Evolutionary conservation across 1,284 basidiomycete genomes (phyloP).

Genomic region (Heterobasidion irregulare): DNA sequence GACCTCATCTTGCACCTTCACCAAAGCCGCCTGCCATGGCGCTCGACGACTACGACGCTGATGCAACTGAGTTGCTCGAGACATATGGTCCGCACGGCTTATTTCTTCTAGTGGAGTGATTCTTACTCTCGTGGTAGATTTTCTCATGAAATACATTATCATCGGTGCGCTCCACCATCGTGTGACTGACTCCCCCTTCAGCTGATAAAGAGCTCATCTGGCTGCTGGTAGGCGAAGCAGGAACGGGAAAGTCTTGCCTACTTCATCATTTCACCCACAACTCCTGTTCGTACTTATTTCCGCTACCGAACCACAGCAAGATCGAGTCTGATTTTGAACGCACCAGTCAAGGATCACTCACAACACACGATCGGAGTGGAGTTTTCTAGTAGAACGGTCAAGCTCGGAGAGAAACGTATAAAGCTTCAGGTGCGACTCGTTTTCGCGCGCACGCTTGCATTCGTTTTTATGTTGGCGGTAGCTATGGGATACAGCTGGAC

Average conservation of each 20-base stretch:
- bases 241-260: slow-evolving; percentile 93
- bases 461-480: slow-evolving; percentile 22
- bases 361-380: slow-evolving; percentile 98
- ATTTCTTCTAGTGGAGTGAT: not conserved
- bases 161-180: slow-evolving; percentile 55
- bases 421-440: slow-evolving; percentile 74
- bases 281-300: slow-evolving; percentile 55
- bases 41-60: slow-evolving; percentile 56
- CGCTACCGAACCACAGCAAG: slow-evolving; percentile 2
- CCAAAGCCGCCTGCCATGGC: slow-evolving; percentile 30
- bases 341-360: slow-evolving; percentile 87
- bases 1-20: not conserved
- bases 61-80: slow-evolving; percentile 86
- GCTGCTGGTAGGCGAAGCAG: slow-evolving; percentile 72
- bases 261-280: slow-evolving; percentile 95
- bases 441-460: not conserved
- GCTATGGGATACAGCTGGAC: slow-evolving; percentile 97
- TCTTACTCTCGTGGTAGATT: slow-evolving; percentile 52
- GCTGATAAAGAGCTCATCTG: slow-evolving; percentile 1
- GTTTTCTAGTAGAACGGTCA: slow-evolving; percentile 85
- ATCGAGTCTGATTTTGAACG: slow-evolving; percentile 3
- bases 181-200: not conserved
- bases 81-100: slow-evolving; percentile 66
- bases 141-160: slow-evolving; percentile 95
- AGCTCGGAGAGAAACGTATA: slow-evolving; percentile 86